phyloP scores from a whole-genome alignment of 2,329 filamentous ascomycete genomes.

The Fusarium kyushuense region DNA sequence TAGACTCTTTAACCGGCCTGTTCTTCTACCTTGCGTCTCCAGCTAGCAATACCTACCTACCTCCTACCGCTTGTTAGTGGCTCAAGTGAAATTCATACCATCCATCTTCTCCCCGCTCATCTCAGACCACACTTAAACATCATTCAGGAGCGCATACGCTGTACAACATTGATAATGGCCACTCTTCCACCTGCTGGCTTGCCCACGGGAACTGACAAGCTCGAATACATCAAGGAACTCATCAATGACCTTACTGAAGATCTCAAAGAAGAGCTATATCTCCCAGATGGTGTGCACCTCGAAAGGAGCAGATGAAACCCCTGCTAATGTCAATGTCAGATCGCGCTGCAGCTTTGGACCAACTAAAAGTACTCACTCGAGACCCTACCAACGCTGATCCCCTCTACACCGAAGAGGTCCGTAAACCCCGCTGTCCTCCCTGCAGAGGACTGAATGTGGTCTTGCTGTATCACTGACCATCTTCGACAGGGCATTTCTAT shows the following conservation, averaged over 20 bases:
- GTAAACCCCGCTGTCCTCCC: slow-evolving; percentile 30
- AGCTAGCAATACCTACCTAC: slow-evolving; percentile 4
- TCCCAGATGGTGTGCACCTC: slow-evolving; percentile 64
- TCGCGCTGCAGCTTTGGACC: slow-evolving; percentile 69
- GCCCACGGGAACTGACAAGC: slow-evolving; percentile 64
- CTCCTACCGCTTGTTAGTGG: slow-evolving; percentile 24
- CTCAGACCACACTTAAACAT: slow-evolving; percentile 11
- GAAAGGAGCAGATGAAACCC: background rate
- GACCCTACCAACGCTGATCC: slow-evolving; percentile 78
- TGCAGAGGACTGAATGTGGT: slow-evolving; percentile 6
- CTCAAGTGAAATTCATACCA: slow-evolving; percentile 26
- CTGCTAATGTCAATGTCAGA: slow-evolving; percentile 60
- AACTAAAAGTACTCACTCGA: slow-evolving; percentile 77
- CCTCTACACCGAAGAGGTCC: slow-evolving; percentile 84
- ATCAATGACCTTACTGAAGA: slow-evolving; percentile 73
- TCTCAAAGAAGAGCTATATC: slow-evolving; percentile 68
- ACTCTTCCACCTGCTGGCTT: slow-evolving; percentile 43
- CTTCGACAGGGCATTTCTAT: slow-evolving; percentile 75
- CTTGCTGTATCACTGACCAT: slow-evolving; percentile 20
- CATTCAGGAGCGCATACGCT: background rate
- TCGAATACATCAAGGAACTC: slow-evolving; percentile 74
- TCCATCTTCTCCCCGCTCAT: slow-evolving; percentile 31
- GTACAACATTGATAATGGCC: slow-evolving; percentile 39
- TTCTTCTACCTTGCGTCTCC: background rate
- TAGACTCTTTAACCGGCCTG: background rate